Conservation (phyloP, 164 flowering plant species). For the Aristolochia californica region DNA sequence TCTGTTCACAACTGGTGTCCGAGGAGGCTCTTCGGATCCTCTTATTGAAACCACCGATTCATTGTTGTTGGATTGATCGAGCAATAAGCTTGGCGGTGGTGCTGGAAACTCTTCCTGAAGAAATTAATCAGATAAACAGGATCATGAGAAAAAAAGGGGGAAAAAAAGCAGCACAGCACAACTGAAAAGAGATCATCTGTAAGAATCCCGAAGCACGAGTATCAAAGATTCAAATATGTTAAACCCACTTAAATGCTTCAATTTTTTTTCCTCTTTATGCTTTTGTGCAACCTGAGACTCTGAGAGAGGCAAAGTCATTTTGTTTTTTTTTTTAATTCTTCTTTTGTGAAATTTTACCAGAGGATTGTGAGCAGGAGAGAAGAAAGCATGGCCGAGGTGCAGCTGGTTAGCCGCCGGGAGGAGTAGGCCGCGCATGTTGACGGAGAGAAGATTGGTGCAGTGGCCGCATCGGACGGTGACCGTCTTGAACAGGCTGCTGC, state of each 20-base stretch:
- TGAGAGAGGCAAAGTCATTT: no score
- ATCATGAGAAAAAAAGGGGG: neutral
- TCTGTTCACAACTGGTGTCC: slow-evolving; percentile 49
- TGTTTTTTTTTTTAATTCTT: no score
- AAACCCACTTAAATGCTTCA: no score
- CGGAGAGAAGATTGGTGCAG: slow-evolving; percentile 84
- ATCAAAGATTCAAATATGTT: neutral
- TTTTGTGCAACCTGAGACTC: no score
- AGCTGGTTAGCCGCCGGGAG: slow-evolving; percentile 61
- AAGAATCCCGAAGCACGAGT: no score
- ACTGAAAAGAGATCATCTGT: neutral
- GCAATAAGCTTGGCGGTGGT: slow-evolving; percentile 35
- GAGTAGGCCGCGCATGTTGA: slow-evolving; percentile 76
- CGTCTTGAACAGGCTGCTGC: slow-evolving; percentile 76
- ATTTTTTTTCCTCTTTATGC: no score
- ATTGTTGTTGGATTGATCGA: slow-evolving; percentile 39
- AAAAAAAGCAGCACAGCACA: neutral
- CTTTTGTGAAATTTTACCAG: slow-evolving; percentile 24
- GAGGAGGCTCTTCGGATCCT: slow-evolving; percentile 45
- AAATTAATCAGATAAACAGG: neutral
- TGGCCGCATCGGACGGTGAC: slow-evolving; percentile 98
- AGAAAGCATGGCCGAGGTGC: slow-evolving; percentile 49
- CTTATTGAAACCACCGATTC: slow-evolving; percentile 30
- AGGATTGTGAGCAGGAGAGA: slow-evolving; percentile 48
- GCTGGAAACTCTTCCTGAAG: slow-evolving; percentile 59